Evolutionary conservation across 148 eudicot genomes (phyloP), one percentile per base, ranked within the genome.

Genomic region (Silene latifolia): DNA sequence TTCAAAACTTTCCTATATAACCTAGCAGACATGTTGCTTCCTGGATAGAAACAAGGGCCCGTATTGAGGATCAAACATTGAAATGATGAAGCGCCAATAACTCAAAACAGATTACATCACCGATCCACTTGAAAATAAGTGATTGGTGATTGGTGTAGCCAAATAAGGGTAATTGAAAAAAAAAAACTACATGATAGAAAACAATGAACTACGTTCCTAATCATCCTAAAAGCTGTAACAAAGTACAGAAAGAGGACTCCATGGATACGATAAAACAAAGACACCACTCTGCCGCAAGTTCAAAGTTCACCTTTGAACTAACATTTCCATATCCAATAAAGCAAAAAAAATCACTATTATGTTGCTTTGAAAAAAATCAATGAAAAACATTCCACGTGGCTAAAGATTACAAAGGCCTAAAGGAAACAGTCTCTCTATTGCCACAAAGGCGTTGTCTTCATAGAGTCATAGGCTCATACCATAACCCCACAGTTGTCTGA

Each of bases 21-120:
- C 56, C 88, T 81, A 65, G 74, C 88, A 60, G 88, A 85, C 88
- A 85, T 85, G 69, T 78, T 69, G 19, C 67, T 25, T 19, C 76
- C 79, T 64, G 74, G 59, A 63, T 20, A 56, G 44, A 63, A 23
- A 59, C 20, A 44, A 7, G 29, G 54, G 5, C 21, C 12, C 65
- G 61, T 47, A 15, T 46, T 57, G 24, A 61, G 63, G 14, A 76
- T 46, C 53, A 51, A 72, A 20, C 32, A 47, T 32, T 14, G 46
- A 76, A 21, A 21, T 39, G 4, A 10, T 58, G 8, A 47, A 66
- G 75, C 56, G 69, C 1, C 46, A 57, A 13, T 32, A 72, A 20
- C 4, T 1, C 18, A 32, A 44, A 9, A 19, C 15, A 25, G 11
- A 27, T 14, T 7, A 18, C 4, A 53, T 44, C 23, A 25, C 15